phyloP scores from a whole-genome alignment of 2,329 filamentous ascomycete species.

The Pseudogymnoascus verrucosus region DNA sequence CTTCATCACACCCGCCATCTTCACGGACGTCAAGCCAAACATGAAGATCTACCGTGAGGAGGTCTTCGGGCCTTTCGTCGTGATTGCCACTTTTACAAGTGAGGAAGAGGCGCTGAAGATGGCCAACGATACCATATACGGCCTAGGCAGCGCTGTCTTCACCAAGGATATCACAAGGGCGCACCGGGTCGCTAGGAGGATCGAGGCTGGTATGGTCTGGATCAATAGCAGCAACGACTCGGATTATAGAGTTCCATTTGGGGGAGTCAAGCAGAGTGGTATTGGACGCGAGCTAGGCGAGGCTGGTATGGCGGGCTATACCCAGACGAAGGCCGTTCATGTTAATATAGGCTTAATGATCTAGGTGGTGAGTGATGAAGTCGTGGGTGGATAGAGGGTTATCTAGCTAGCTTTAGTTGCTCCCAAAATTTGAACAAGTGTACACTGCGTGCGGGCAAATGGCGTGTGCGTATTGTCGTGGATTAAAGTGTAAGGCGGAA shows the following conservation, averaged over 20 bases:
- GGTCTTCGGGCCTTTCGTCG: constrained; percentile 66
- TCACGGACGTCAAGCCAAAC: constrained; percentile 59
- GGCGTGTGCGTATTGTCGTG: too few species aligned
- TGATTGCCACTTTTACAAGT: constrained; percentile 62
- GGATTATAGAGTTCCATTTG: constrained; percentile 58
- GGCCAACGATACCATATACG: constrained; percentile 57
- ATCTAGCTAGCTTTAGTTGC: neutral
- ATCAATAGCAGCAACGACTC: constrained; percentile 55
- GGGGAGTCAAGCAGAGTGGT: constrained; percentile 70
- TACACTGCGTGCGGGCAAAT: too few species aligned
- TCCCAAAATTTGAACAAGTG: neutral
- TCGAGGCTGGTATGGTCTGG: constrained; percentile 47
- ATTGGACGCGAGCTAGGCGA: constrained; percentile 68
- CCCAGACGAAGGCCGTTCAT: constrained; percentile 51
- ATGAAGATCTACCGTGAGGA: constrained; percentile 72
- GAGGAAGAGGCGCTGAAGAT: constrained; percentile 57
- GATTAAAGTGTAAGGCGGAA: too few species aligned
- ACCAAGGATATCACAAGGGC: constrained; percentile 61
- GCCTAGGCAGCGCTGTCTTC: constrained; percentile 61
- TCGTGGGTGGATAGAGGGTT: neutral
- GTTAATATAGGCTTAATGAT: neutral
- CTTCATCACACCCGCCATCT: constrained; percentile 68
- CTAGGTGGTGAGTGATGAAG: neutral
- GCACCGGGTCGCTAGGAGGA: constrained; percentile 54
- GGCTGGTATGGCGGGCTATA: constrained; percentile 59